Evolutionary conservation across 2,329 filamentous ascomycete species (phyloP).

Genomic region (Penicillium sp.): DNA sequence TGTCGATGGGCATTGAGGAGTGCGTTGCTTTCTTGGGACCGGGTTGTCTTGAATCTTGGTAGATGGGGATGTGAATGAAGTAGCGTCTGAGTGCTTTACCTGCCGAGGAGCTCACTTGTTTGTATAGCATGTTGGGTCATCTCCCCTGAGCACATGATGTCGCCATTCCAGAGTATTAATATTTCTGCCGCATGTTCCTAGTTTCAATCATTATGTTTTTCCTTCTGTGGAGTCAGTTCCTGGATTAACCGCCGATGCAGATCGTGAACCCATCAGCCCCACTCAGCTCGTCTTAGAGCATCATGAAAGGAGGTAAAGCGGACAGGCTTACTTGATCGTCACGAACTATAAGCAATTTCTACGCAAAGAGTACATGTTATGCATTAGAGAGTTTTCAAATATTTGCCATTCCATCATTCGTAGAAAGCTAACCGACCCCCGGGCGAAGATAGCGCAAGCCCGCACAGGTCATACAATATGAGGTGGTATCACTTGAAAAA

Average conservation of each 20-base stretch:
- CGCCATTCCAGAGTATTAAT: too few species aligned
- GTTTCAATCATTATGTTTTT: neutral
- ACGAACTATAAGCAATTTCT: neutral
- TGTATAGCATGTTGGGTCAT: neutral
- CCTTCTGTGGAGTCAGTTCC: neutral
- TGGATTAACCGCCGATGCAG: neutral
- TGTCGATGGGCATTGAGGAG: neutral
- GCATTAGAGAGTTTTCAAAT: slow-evolving; percentile 20
- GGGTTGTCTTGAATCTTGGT: too few species aligned
- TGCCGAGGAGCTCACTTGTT: neutral
- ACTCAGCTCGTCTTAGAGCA: neutral
- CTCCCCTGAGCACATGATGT: neutral
- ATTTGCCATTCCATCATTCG: slow-evolving; percentile 38
- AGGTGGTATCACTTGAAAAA: slow-evolving; percentile 46
- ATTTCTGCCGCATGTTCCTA: neutral
- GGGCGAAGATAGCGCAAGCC: slow-evolving; percentile 31
- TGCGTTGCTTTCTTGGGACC: neutral
- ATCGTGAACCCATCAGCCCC: neutral
- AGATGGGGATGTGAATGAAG: neutral
- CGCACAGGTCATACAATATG: slow-evolving; percentile 36
- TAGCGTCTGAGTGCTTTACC: too few species aligned
- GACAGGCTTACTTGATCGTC: neutral
- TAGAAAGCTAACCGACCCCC: slow-evolving; percentile 35
- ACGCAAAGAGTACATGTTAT: neutral
- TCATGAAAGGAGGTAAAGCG: neutral